Conservation (phyloP, 306 rosid species). For the Heteromeles arbutifolia region DNA sequence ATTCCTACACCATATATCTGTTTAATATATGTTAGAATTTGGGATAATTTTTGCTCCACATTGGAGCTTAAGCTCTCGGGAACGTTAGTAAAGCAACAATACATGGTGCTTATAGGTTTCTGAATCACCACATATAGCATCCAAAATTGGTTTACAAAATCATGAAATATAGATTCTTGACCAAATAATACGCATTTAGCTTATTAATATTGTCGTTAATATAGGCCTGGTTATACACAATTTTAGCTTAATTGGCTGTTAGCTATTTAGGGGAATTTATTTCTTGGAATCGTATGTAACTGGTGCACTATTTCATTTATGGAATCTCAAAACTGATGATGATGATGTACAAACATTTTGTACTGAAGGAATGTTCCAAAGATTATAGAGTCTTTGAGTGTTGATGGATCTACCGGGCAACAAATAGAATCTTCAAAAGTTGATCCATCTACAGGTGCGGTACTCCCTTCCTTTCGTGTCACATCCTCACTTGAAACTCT, state of each 20-base stretch:
- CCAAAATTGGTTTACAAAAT: neutral
- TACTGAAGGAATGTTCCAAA: slow-evolving; percentile 67
- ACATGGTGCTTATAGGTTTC: neutral
- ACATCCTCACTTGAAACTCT: neutral
- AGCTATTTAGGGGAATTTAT: neutral
- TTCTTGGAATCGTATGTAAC: neutral
- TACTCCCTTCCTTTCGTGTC: slow-evolving; percentile 14
- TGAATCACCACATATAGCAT: neutral
- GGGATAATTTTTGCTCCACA: neutral
- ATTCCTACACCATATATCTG: neutral
- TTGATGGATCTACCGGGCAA: slow-evolving; percentile 76
- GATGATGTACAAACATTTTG: neutral
- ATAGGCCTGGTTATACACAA: neutral
- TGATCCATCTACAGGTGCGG: slow-evolving; percentile 63
- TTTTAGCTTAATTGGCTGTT: neutral
- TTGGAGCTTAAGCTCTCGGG: neutral
- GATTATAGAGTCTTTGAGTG: slow-evolving; percentile 77
- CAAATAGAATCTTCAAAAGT: slow-evolving; percentile 62
- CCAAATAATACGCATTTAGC: neutral
- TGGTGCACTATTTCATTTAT: slow-evolving; percentile 5
- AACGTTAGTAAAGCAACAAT: neutral
- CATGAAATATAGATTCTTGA: neutral
- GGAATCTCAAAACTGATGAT: neutral
- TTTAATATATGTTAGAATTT: neutral
- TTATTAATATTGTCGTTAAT: neutral